A percentile compares a stretch with the other conserved stretches of the same genome.
Evolutionary conservation across 2,329 filamentous ascomycete species (phyloP).

Genomic region (Gaeumannomyces tritici): DNA sequence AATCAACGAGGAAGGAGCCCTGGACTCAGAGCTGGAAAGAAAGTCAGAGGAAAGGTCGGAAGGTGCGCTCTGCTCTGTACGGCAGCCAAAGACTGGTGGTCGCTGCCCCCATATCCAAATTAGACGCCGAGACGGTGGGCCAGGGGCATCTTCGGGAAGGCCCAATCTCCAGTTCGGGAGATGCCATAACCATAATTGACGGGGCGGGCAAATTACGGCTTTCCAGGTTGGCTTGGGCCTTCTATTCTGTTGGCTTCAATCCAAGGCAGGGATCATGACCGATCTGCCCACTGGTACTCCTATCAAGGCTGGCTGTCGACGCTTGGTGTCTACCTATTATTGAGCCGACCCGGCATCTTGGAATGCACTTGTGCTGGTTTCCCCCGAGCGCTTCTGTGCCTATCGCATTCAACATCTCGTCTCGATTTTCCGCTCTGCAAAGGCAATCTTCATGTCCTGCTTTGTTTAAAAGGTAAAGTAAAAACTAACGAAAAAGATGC

Average conservation of each 20-base stretch:
- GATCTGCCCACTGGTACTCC: too few relatives aligned
- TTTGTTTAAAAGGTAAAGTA: background rate
- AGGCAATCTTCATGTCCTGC: background rate
- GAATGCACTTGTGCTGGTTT: too few relatives aligned
- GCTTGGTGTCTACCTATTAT: too few relatives aligned
- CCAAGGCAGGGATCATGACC: too few relatives aligned
- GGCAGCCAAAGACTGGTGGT: too few relatives aligned
- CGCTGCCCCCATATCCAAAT: background rate
- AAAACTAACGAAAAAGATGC: background rate
- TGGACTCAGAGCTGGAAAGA: too few relatives aligned
- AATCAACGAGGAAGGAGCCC: too few relatives aligned
- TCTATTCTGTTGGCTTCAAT: background rate
- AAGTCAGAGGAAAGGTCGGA: too few relatives aligned
- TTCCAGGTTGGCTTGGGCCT: background rate
- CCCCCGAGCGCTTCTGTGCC: too few relatives aligned
- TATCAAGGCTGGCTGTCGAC: too few relatives aligned
- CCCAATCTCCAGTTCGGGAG: background rate
- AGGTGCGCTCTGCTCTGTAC: too few relatives aligned
- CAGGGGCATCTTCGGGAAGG: background rate
- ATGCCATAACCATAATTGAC: background rate
- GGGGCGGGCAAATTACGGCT: background rate
- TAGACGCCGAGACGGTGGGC: background rate
- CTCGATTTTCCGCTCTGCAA: background rate
- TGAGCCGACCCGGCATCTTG: too few relatives aligned
- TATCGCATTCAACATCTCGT: background rate